Conservation (phyloP, 345 rosid species). For the Salix koriyanagi region DNA sequence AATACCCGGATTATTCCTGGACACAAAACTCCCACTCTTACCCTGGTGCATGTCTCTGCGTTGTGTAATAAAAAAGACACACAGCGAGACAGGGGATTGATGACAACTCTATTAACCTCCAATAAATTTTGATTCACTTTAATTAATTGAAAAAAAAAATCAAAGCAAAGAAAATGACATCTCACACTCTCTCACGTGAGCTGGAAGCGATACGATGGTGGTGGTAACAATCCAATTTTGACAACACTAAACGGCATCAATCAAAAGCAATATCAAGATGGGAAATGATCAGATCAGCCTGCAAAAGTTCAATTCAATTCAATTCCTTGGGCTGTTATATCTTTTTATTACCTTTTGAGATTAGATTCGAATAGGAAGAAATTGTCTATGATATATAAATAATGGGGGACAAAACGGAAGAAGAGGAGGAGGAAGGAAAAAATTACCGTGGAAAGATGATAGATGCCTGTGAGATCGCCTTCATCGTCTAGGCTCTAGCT, state of each 20-base stretch:
- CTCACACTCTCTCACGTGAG: not conserved
- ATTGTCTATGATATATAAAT: too few species aligned
- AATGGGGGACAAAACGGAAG: not conserved
- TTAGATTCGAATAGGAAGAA: not conserved
- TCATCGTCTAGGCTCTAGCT: not conserved
- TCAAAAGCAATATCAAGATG: not conserved
- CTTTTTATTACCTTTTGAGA: not conserved
- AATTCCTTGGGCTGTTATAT: not conserved
- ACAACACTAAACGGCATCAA: not conserved
- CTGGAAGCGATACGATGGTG: not conserved
- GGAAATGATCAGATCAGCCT: not conserved
- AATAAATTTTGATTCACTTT: not conserved
- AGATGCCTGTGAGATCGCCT: not conserved
- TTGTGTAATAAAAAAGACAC: not conserved
- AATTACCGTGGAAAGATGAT: not conserved
- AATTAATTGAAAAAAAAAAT: not conserved
- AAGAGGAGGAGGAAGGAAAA: not conserved
- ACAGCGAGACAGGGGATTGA: not conserved
- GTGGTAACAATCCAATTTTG: not conserved
- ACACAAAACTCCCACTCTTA: constrained; percentile 12
- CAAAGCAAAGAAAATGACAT: not conserved
- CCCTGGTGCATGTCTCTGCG: constrained; percentile 11
- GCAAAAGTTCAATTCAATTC: not conserved
- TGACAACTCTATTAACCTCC: not conserved
- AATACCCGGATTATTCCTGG: constrained; percentile 6